Conservation (phyloP, 768 basidiomycete species). For the Lactarius psammicola region DNA sequence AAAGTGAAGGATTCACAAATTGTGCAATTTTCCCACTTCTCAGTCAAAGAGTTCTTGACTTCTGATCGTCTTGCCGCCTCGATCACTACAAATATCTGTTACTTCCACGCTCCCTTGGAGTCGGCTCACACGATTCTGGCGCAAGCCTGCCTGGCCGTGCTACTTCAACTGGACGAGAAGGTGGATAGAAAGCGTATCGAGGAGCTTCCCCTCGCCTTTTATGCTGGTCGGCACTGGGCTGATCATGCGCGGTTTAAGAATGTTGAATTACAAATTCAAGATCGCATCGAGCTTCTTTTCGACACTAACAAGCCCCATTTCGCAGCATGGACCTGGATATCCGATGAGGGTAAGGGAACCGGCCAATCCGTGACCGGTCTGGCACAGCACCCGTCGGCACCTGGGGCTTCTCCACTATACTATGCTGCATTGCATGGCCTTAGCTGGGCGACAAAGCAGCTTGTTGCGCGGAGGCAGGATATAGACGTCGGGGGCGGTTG, state of each 20-base stretch:
- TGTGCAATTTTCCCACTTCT: conserved; percentile 7
- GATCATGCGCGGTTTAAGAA: not conserved
- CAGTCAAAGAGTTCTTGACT: conserved; percentile 14
- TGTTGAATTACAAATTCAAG: not conserved
- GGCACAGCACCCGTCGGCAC: not conserved
- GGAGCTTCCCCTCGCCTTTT: not conserved
- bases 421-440: not conserved
- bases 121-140: not conserved
- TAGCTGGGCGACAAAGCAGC: not conserved
- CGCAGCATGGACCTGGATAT: not conserved
- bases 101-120: not conserved
- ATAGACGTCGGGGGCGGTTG: not conserved
- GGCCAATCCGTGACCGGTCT: not conserved
- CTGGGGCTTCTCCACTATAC: not conserved
- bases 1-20: not conserved
- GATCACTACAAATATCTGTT: not conserved
- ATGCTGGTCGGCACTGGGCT: not conserved
- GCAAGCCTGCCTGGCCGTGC: not conserved
- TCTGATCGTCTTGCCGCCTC: not conserved
- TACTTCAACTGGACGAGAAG: conserved; percentile 1
- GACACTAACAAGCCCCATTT: not conserved
- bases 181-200: not conserved
- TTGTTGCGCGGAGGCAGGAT: not conserved
- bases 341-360: not conserved
- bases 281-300: not conserved